Base-by-base conservation (phyloP, 2,329 filamentous ascomycete species). In the Fusarium redolens region DNA sequence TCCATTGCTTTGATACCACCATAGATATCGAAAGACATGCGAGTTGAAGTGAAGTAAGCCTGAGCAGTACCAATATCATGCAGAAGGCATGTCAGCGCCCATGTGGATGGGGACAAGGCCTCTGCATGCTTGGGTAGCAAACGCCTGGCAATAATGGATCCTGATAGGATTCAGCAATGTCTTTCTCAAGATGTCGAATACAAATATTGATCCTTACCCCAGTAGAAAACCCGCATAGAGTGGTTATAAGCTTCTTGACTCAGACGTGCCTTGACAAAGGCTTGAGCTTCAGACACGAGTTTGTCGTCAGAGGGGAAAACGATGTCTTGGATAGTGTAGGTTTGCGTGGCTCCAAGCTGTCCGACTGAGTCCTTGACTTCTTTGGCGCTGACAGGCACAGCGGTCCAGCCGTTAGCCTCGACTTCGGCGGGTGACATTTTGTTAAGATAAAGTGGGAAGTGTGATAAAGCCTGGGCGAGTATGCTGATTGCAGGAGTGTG, bases 151-250 rank as follows among this genome's bases (percentile, higher is more conserved):
- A 88, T 87, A 2, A 81, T 81, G 38, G 79, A 81, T 38, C 81
- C 84, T 85, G 30, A 22, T 15, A 18, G 18, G 31, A 2, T 6
- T 45, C 14, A 31, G 45, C 20, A 20, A 3, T 41, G 12, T 10
- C 22, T 22, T 11, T 18, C 3, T 18, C 4, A 28, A 18, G 18
- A 12, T 14, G 5, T 33, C 31, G 31, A 33, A 14, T 14, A 13
- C 14, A 13, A 33, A 14, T 4, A 33, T 33, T 33, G 12, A 33
- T 33, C 31, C 35, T 44, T 18, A 61, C 61, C 57, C 62, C 88
- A 94, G 76, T 90, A 90, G 78, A 87, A 94, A 3, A 94, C 92
- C 14, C 92, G 84, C 86, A 93, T 89, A 31, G 87, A 90, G 79
- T 94, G 92, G 75, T 92, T 90, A 79, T 89, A 93, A 0, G 90